Percentiles rank a stretch among this genome's conserved stretches.
Conservation (phyloP, 345 rosid genomes). For the Eucalyptus regnans region DNA sequence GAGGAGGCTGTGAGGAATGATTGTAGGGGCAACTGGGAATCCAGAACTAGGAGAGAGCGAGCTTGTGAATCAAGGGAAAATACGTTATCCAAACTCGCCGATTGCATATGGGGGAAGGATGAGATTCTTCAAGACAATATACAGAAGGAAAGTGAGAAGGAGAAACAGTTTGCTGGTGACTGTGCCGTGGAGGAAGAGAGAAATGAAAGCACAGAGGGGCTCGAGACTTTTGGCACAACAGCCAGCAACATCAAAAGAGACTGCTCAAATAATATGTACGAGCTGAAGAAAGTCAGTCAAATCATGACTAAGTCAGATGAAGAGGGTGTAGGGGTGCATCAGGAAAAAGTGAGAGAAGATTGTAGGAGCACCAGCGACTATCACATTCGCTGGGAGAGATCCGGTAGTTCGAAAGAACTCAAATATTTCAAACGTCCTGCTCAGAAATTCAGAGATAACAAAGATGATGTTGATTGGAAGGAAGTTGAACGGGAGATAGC, state of each 20-base stretch:
- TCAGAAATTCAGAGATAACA: background rate
- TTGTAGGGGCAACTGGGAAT: background rate
- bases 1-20: background rate
- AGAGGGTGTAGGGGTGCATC: background rate
- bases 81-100: background rate
- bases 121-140: background rate
- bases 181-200: background rate
- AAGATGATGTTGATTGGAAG: background rate
- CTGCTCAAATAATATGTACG: background rate
- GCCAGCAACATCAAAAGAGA: background rate
- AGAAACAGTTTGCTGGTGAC: background rate
- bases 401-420: background rate
- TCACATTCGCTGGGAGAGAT: background rate
- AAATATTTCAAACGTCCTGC: background rate
- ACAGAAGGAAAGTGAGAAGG: background rate
- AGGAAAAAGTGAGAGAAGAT: background rate
- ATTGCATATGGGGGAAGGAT: background rate
- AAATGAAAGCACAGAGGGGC: background rate
- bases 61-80: background rate
- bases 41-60: background rate
- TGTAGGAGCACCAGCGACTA: background rate
- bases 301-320: background rate
- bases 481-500: background rate
- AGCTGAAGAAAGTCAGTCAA: background rate
- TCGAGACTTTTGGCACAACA: background rate